Percentiles rank a stretch among this genome's conserved stretches.
Evolutionary conservation across 768 basidiomycete species (phyloP).

Genomic region (Melanogaster broomeanus): DNA sequence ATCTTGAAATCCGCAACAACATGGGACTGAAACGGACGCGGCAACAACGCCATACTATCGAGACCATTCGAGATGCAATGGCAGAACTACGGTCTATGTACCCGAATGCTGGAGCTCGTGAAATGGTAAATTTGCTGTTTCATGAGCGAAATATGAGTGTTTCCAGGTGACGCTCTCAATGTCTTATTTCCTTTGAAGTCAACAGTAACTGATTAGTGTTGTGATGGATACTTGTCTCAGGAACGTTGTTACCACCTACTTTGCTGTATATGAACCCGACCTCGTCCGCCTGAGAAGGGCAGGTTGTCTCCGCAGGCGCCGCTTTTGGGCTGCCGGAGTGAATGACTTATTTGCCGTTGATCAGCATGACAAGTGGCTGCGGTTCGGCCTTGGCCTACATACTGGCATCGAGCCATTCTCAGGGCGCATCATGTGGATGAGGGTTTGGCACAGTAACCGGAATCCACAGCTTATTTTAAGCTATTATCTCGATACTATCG

Average conservation of each 20-base stretch:
- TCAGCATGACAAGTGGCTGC: constrained; percentile 50
- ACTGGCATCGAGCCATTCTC: constrained; percentile 18
- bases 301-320: constrained; percentile 24
- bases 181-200: neutral
- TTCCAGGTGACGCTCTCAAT: constrained; percentile 14
- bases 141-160: constrained; percentile 28
- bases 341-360: constrained; percentile 40
- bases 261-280: constrained; percentile 12
- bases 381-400: constrained; percentile 38
- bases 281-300: constrained; percentile 18
- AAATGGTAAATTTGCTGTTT: constrained; percentile 23
- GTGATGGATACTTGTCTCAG: neutral
- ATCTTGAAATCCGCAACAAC: constrained; percentile 1
- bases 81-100: constrained; percentile 15
- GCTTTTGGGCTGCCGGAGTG: constrained; percentile 43
- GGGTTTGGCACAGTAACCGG: constrained; percentile 29
- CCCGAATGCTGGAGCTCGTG: constrained; percentile 28
- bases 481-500: constrained; percentile 18
- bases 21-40: constrained; percentile 20
- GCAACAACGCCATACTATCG: constrained; percentile 20
- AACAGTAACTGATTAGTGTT: neutral
- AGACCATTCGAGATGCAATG: constrained; percentile 21
- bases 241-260: neutral
- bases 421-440: constrained; percentile 21
- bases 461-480: constrained; percentile 20